A percentile compares a stretch with the other conserved stretches of the same genome.
These are phyloP conservation scores for Fusarium sp. DNA, from an alignment of 2,329 filamentous ascomycete genomes.

Conservation along the genomic window DNA sequence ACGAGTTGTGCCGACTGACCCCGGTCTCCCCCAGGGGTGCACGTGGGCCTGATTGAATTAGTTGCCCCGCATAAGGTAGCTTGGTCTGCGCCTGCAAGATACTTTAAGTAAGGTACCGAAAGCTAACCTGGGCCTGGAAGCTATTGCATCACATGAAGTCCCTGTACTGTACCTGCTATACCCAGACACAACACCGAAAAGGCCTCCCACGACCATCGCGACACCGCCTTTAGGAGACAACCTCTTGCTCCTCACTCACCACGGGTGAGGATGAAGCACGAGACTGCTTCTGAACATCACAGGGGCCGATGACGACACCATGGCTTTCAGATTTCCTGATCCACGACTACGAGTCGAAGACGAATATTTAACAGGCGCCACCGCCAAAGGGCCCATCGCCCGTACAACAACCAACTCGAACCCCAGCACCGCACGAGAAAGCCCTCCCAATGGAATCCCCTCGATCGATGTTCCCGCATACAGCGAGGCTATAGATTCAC, in stretches of 20 bases:
- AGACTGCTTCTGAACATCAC: constrained; percentile 30
- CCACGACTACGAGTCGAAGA: constrained; percentile 47
- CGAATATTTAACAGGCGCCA: constrained; percentile 34
- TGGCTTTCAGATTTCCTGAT: constrained; percentile 55
- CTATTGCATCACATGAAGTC: constrained; percentile 49
- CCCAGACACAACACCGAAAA: constrained; percentile 27
- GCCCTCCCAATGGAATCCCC: constrained; percentile 38
- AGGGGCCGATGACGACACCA: constrained; percentile 49
- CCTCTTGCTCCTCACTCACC: constrained; percentile 34
- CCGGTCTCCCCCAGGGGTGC: constrained; percentile 27
- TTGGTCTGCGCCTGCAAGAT: constrained; percentile 19
- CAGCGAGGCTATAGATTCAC: constrained; percentile 29
- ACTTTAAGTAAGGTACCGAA: constrained; percentile 34
- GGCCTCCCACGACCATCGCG: constrained; percentile 22
- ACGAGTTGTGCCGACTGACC: constrained; percentile 22
- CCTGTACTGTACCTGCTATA: constrained; percentile 20
- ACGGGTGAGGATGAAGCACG: constrained; percentile 45
- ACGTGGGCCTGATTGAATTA: constrained; percentile 43
- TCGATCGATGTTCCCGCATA: constrained; percentile 35
- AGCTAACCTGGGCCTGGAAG: constrained; percentile 37
- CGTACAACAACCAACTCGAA: constrained; percentile 34
- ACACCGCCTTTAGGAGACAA: constrained; percentile 21
- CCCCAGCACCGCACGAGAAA: constrained; percentile 35
- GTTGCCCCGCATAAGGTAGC: constrained; percentile 47
- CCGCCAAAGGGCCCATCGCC: constrained; percentile 36